Evolutionary conservation across 2,329 filamentous ascomycete species (phyloP), one percentile per base, ranked within the genome.

Genomic region (Cadophora sp.): DNA sequence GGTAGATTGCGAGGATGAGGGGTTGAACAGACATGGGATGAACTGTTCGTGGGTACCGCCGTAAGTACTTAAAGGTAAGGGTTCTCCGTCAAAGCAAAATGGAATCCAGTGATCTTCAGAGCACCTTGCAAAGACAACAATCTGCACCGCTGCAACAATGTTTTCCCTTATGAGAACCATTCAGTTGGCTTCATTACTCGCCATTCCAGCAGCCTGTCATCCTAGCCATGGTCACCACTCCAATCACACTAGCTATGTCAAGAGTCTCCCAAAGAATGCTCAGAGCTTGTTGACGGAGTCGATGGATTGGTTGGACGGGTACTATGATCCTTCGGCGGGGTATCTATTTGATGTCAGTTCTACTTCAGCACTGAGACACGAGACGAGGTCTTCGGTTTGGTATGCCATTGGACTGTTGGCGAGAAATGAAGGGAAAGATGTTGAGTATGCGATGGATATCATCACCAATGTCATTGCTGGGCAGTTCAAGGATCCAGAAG

Each of bases 351-450:
- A 84, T 55, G 81, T 85, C 48, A 78, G 81, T 66, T 78, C 80
- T 12, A 68, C 77, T 2, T 75, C 80, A 9, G 84, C 85, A 0
- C 78, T 87, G 7, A 80, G 82, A 2, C 86, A 89, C 68, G 86
- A 88, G 55, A 89, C 86, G 0, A 81, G 86, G 64, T 83, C 82
- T 53, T 86, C 85, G 0, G 81, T 81, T 0, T 89, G 87, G 87
- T 89, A 89, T 75, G 85, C 86, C 0, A 79, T 85, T 4, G 87
- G 87, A 0, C 79, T 90, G 3, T 76, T 89, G 26, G 85, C 86
- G 16, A 80, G 87, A 1, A 87, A 89, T 71, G 68, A 83, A 16
- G 81, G 79, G 19, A 77, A 79, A 26, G 86, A 89, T 74, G 80
- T 80, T 3, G 73, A 77, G 1, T 81, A 87, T 68, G 87, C 87